These are phyloP conservation scores for Piper longum DNA, from an alignment of 164 flowering plant genomes.

Conservation along the genomic window DNA sequence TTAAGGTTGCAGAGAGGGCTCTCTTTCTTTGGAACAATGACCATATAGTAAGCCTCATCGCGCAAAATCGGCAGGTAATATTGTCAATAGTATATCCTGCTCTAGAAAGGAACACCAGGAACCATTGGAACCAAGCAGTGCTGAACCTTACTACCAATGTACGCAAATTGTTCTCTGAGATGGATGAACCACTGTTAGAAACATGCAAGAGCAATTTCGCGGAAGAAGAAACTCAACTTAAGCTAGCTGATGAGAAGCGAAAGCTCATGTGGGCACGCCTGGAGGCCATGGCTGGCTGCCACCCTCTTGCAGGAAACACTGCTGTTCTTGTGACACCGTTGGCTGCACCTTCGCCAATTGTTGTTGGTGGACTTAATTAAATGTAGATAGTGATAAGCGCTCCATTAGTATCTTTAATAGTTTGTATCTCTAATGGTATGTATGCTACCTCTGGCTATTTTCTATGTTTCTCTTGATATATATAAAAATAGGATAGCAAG, in stretches of 20 bases:
- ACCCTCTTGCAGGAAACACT: slow-evolving; percentile 49
- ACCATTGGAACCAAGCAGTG: slow-evolving; percentile 91
- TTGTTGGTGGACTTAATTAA: slow-evolving; percentile 9
- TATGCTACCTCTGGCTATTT: neutral
- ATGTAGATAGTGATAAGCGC: neutral
- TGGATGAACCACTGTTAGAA: slow-evolving; percentile 56
- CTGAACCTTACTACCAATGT: slow-evolving; percentile 68
- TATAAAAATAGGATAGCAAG: neutral
- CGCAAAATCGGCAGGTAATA: slow-evolving; percentile 61
- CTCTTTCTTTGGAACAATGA: slow-evolving; percentile 93
- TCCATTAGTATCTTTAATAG: neutral
- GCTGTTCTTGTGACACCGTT: slow-evolving; percentile 57
- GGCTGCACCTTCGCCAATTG: slow-evolving; percentile 4
- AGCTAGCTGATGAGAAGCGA: slow-evolving; percentile 32
- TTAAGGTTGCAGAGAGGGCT: slow-evolving; percentile 93
- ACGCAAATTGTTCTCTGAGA: slow-evolving; percentile 63
- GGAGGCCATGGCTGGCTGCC: slow-evolving; percentile 48
- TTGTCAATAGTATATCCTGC: slow-evolving; percentile 65
- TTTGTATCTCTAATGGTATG: neutral
- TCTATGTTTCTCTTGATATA: neutral
- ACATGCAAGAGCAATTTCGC: slow-evolving; percentile 35
- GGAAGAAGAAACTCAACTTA: slow-evolving; percentile 39
- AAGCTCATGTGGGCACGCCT: slow-evolving; percentile 54
- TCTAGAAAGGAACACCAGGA: slow-evolving; percentile 52
- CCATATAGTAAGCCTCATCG: slow-evolving; percentile 61